Evolutionary conservation across 2,329 filamentous ascomycete species (phyloP).

Genomic region (Scytalidium sp.): DNA sequence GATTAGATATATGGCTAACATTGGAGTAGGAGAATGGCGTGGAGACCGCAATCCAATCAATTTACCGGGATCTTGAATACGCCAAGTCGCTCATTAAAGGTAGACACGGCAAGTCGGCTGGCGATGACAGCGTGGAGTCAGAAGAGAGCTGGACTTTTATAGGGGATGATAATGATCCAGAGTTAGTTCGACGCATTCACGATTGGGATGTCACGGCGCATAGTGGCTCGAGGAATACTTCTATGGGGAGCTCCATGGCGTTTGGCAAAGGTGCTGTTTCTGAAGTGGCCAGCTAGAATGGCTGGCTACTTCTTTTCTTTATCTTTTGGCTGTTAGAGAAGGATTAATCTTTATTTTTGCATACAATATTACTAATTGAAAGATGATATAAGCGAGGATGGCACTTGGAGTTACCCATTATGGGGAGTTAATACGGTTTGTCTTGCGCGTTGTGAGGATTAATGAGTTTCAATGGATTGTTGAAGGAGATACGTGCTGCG

Average conservation of each 20-base stretch:
- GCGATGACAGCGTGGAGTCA: conserved; percentile 54
- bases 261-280: background rate
- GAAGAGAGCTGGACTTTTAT: conserved; percentile 93
- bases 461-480: background rate
- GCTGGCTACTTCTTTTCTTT: background rate
- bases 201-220: conserved; percentile 27
- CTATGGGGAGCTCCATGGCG: background rate
- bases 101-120: conserved; percentile 51
- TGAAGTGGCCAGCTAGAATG: background rate
- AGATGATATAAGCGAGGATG: background rate
- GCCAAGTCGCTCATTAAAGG: conserved; percentile 78
- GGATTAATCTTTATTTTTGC: too few species aligned
- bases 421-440: background rate
- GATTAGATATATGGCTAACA: conserved; percentile 23
- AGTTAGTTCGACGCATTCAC: conserved; percentile 24
- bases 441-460: background rate
- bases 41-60: conserved; percentile 82
- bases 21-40: conserved; percentile 76
- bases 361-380: background rate
- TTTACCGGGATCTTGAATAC: conserved; percentile 95
- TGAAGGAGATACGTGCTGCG: background rate
- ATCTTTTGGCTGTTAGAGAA: background rate
- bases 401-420: background rate
- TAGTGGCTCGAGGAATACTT: background rate
- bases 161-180: conserved; percentile 42